phyloP scores from a whole-genome alignment of 805 yeast species.

The Ogataea thermomethanolica region DNA sequence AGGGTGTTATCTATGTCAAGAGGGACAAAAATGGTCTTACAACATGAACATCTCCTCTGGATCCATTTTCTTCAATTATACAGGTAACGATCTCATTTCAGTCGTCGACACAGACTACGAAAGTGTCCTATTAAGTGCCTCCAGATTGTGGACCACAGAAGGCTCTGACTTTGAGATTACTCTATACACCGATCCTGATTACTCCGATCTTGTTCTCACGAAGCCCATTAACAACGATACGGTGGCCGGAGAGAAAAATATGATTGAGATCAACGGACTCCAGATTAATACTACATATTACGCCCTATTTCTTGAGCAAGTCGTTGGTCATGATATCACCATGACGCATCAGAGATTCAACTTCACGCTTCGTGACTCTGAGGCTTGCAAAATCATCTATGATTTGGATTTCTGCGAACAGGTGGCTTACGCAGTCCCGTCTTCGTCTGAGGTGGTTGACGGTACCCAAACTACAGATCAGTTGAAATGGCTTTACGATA shows the following conservation, averaged over 20 bases:
- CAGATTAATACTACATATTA: constrained; percentile 58
- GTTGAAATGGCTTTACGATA: constrained; percentile 55
- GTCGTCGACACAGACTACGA: constrained; percentile 68
- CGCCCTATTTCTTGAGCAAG: constrained; percentile 59
- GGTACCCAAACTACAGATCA: constrained; percentile 31
- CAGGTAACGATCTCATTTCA: constrained; percentile 48
- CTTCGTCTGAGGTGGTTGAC: constrained; percentile 26
- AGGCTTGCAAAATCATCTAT: constrained; percentile 70
- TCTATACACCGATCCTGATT: constrained; percentile 29
- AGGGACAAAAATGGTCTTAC: constrained; percentile 48
- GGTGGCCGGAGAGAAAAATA: constrained; percentile 32
- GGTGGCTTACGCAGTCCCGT: constrained; percentile 88
- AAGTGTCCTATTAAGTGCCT: constrained; percentile 50
- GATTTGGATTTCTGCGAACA: constrained; percentile 72
- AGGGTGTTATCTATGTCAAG: constrained; percentile 20
- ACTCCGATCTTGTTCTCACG: constrained; percentile 38
- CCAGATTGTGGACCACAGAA: constrained; percentile 1
- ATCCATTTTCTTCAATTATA: constrained; percentile 67
- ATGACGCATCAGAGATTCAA: constrained; percentile 52
- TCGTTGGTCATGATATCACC: constrained; percentile 50
- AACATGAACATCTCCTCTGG: constrained; percentile 61
- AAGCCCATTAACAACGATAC: constrained; percentile 41
- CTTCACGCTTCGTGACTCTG: constrained; percentile 52
- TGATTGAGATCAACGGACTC: constrained; percentile 59
- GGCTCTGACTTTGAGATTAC: constrained; percentile 6